Base-by-base conservation (phyloP, 2,329 filamentous ascomycete genomes). In the Mariannaea elegans region DNA sequence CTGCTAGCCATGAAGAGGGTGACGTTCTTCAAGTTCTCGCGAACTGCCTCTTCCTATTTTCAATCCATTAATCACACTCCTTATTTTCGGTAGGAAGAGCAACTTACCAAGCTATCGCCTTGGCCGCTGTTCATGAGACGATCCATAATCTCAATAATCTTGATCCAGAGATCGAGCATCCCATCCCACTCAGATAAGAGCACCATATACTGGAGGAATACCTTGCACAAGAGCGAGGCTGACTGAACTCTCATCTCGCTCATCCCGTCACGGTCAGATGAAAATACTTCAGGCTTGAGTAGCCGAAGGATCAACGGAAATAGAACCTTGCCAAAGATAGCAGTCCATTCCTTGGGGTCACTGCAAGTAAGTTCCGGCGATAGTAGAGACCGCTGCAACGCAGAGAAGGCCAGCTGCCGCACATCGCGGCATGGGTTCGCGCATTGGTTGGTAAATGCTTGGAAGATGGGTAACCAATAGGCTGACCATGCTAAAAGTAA, bases 391-490 rank as follows among this genome's bases (percentile, higher is more conserved):
- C 94, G 86, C 74, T 98, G 94, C 14, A 99, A 82, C 9, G 90
- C 92, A 7, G 90, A 88, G 68, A 98, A 92, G 2, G 95, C 93
- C 71, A 96, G 86, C 70, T 97, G 91, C 3, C 95, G 89, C 59
- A 99, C 92, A 69, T 97, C 94, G 54, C 94, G 90, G 72, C 93
- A 97, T 1, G 94, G 93, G 73, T 98, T 99, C 53, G 92, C 92
- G 77, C 94, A 97, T 77, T 99, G 95, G 4, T 87, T 88, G 3
- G 91, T 95, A 16, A 99, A 80, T 6, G 93, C 91, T 67, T 93
- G 88, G 77, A 99, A 95, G 23, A 99, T 93, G 2, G 94, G 95
- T 13, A 94, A 89, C 95, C 95, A 99, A 75, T 99, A 99, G 8
- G 95, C 93, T 49, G 93, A 93, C 95, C 95, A 99, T 13, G 95